Evolutionary conservation across 768 basidiomycete species (phyloP), one percentile per base, ranked within the genome.

Genomic region (Russula lepida): DNA sequence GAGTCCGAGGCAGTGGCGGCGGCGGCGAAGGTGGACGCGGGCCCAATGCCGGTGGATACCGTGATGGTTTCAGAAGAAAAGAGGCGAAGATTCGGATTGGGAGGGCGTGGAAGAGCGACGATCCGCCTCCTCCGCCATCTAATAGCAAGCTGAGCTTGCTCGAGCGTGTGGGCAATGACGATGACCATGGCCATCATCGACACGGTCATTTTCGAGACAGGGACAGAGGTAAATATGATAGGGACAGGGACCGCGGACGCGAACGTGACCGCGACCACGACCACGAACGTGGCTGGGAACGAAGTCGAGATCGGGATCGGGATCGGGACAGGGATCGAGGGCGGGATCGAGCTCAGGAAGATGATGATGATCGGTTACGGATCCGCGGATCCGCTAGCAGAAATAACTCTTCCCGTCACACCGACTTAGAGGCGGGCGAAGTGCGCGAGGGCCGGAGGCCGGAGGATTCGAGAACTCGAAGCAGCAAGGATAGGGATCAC

Each of bases 21-120:
- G 23, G 77, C 77, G 66, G 76, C 71, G 30, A 71, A 72, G 48
- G 63, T 64, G n/a, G n/a, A n/a, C 33, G 4, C 1, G 44, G 70
- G 59, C 12, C 39, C 25, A 23, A 32, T 19, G 9, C 21, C 46
- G n/a, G 21, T 12, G 44, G 77, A 78, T 64, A 75, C 72, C 28
- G 71, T 72, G 48, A 62, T 64, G 48, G 69, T 60, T 28, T 17
- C 27, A 54, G 47, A 49, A 48, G 52, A 59, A 61, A 55, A 35
- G 49, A 59, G 23, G 35, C 61, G 47, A 70, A 70, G 48, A 68
- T 71, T 13, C 60, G 68, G 25, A 51, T 73, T 15, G 67, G 66
- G 37, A 64, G 66, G 41, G 27, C 59, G n/a, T 44, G 52, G 62
- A 56, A 54, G 54, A 55, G 62, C 23, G 58, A 50, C 15, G 62